A percentile compares a stretch with the other conserved stretches of the same genome.
Evolutionary conservation across 2,329 filamentous ascomycete species (phyloP).

Genomic region (Aspergillus quadrilineatus): DNA sequence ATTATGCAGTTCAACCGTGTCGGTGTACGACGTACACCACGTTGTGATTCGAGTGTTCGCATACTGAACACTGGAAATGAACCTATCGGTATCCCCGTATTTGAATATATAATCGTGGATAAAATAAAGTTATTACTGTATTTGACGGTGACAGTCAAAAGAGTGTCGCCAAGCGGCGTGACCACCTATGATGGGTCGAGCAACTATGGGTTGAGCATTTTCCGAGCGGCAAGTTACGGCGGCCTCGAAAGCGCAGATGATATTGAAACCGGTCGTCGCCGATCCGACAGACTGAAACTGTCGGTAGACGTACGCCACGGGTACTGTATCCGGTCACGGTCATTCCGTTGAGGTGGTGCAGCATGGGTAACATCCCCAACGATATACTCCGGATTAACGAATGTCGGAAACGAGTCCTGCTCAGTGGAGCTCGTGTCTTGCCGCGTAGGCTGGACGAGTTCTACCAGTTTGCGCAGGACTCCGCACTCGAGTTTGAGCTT

Average conservation of each 20-base stretch:
- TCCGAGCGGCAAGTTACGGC: neutral
- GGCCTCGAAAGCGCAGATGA: conserved; percentile 16
- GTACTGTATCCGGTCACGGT: conserved; percentile 1
- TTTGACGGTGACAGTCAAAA: neutral
- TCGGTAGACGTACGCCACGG: conserved; percentile 31
- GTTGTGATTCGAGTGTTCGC: too few species aligned
- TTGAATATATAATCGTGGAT: too few species aligned
- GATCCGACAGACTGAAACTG: conserved; percentile 29
- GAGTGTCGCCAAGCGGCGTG: neutral
- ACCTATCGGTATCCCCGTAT: too few species aligned
- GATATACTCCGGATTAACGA: conserved; percentile 42
- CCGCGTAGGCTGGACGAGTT: conserved; percentile 35
- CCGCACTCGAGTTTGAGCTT: conserved; percentile 53
- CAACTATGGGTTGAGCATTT: neutral
- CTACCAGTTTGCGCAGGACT: conserved; percentile 46
- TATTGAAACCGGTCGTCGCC: conserved; percentile 21
- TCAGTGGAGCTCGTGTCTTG: conserved; percentile 34
- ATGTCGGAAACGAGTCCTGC: conserved; percentile 39
- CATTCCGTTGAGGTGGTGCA: conserved; percentile 17
- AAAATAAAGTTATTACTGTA: too few species aligned
- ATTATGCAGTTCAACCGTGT: too few species aligned
- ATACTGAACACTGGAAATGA: too few species aligned
- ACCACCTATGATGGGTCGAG: neutral
- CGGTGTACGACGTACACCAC: too few species aligned
- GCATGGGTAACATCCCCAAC: conserved; percentile 42